phyloP scores from a whole-genome alignment of 495 filamentous ascomycete species.

The Neurospora africana region DNA sequence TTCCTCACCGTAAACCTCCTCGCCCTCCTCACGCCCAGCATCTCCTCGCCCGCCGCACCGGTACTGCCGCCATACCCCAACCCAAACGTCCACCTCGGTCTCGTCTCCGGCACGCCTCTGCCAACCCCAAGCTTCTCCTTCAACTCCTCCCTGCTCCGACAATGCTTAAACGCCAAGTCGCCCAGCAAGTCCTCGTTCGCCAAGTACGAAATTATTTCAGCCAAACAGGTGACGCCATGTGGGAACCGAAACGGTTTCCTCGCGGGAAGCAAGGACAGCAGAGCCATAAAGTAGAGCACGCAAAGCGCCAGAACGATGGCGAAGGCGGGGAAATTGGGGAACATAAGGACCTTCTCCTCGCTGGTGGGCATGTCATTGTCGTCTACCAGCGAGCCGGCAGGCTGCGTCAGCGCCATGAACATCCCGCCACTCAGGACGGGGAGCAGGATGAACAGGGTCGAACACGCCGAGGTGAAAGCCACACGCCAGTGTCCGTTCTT shows the following conservation, averaged over 20 bases:
- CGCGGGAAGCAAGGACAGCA: conserved; percentile 42
- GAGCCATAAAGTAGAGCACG: conserved; percentile 48
- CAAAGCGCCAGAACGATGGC: conserved; percentile 58
- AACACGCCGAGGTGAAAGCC: conserved; percentile 56
- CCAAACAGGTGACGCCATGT: conserved; percentile 57
- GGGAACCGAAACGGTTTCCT: conserved; percentile 50
- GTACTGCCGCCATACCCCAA: conserved; percentile 9
- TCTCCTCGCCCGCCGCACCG: conserved; percentile 12
- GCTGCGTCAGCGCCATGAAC: conserved; percentile 68
- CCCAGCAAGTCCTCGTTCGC: conserved; percentile 56
- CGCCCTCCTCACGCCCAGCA: conserved; percentile 27
- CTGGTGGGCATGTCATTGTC: neutral
- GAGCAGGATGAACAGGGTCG: conserved; percentile 51
- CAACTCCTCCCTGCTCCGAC: conserved; percentile 18
- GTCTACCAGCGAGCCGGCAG: conserved; percentile 7
- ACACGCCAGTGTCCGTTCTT: conserved; percentile 60
- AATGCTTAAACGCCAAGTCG: conserved; percentile 50
- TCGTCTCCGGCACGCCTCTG: conserved; percentile 19
- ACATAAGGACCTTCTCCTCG: conserved; percentile 46
- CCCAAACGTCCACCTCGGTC: conserved; percentile 29
- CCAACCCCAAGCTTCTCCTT: conserved; percentile 23
- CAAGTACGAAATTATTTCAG: conserved; percentile 67
- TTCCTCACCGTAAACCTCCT: conserved; percentile 33
- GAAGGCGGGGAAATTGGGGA: conserved; percentile 58
- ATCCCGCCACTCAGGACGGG: conserved; percentile 69